Evolutionary conservation across 805 yeast genomes (phyloP).

Genomic region (Yamadazyma tumulicola): DNA sequence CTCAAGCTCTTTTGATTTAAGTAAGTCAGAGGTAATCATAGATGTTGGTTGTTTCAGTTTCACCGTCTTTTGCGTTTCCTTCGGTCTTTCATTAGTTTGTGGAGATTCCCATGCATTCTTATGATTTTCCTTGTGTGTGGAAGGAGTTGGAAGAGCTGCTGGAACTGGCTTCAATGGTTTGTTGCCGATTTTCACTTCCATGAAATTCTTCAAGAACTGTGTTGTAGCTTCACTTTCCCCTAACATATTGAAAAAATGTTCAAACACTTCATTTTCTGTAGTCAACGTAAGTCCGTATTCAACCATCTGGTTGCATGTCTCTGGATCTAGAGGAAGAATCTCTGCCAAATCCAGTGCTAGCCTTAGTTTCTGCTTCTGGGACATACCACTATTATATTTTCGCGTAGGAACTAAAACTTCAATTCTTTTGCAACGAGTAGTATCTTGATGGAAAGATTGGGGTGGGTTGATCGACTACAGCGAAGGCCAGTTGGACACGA

Average conservation of each 20-base stretch:
- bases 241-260: conserved; percentile 51
- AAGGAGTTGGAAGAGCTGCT: not conserved
- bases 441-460: too few species aligned
- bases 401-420: too few species aligned
- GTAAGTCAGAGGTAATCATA: conserved; percentile 9
- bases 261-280: conserved; percentile 45
- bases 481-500: too few species aligned
- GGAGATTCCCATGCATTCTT: conserved; percentile 5
- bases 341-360: conserved; percentile 8
- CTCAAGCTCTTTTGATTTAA: conserved; percentile 6
- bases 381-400: too few species aligned
- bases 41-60: conserved; percentile 6
- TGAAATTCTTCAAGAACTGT: conserved; percentile 44
- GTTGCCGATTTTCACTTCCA: conserved; percentile 24
- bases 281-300: conserved; percentile 48
- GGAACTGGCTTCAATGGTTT: not conserved
- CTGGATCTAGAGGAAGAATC: conserved; percentile 54
- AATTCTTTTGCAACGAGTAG: too few species aligned
- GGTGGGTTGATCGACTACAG: too few species aligned
- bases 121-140: not conserved
- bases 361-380: conserved; percentile 6
- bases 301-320: conserved; percentile 51
- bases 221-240: conserved; percentile 57
- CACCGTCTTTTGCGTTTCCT: conserved; percentile 4
- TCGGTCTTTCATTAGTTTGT: not conserved